Conservation (phyloP, 768 basidiomycete genomes). For the Lentinula aciculospora region DNA sequence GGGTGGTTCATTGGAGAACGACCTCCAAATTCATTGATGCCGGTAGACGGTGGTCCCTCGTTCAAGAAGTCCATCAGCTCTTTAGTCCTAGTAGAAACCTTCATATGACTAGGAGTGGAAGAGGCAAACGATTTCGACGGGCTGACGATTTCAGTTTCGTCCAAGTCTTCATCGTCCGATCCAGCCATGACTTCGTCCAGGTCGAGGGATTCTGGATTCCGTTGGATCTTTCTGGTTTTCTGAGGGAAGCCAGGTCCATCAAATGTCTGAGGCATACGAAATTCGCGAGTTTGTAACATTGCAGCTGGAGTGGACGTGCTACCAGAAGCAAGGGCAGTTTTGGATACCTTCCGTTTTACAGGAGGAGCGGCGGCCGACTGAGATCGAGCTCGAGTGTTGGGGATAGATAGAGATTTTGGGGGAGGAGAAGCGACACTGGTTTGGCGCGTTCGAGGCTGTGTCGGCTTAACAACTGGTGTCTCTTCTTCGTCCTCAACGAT, state of each 20-base stretch:
- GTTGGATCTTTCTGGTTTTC: constrained; percentile 46
- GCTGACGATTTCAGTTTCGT: constrained; percentile 15
- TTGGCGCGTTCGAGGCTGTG: constrained; percentile 35
- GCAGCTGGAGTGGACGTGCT: constrained; percentile 20
- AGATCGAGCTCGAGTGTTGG: constrained; percentile 24
- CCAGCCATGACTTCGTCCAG: constrained; percentile 71
- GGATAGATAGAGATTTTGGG: constrained; percentile 16
- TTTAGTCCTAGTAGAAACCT: constrained; percentile 38
- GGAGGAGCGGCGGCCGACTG: constrained; percentile 23
- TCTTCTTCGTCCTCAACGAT: constrained; percentile 67
- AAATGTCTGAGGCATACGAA: constrained; percentile 14
- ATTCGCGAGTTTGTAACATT: constrained; percentile 21
- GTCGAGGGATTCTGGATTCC: constrained; percentile 64
- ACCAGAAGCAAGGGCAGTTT: constrained; percentile 22
- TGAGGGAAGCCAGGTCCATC: constrained; percentile 33
- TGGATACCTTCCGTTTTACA: constrained; percentile 21
- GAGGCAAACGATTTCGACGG: constrained; percentile 11
- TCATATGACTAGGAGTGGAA: constrained; percentile 5
- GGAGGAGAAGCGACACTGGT: constrained; percentile 39
- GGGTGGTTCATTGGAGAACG: constrained; percentile 11
- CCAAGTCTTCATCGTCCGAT: constrained; percentile 54
- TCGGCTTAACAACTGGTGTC: constrained; percentile 22
- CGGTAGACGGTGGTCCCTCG: constrained; percentile 44
- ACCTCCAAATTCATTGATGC: constrained; percentile 47
- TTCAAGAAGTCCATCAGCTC: constrained; percentile 54